A percentile compares a stretch with the other conserved stretches of the same genome.
Evolutionary conservation across 2,329 filamentous ascomycete species (phyloP).

Genomic region (Aspergillus sergii): DNA sequence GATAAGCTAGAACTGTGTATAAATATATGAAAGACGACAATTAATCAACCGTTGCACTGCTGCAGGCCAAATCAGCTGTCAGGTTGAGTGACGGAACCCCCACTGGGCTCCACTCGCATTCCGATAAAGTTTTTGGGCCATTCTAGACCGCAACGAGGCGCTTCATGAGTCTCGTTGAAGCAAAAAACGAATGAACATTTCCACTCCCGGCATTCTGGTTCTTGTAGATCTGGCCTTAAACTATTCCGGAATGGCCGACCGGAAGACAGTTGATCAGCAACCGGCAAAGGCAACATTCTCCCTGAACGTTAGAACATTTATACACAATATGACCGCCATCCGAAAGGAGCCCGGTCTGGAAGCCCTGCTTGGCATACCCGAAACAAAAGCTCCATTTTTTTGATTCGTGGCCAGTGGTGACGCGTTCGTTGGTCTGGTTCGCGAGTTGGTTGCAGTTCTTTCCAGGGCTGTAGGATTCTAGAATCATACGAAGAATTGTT

Average conservation of each 20-base stretch:
- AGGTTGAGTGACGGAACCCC: background rate
- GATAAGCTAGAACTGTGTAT: no score
- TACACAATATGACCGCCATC: background rate
- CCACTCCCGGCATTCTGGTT: background rate
- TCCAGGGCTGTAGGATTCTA: background rate
- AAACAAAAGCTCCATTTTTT: background rate
- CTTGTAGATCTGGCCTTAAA: background rate
- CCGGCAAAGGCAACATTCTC: no score
- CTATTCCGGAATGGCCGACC: background rate
- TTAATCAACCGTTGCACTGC: background rate
- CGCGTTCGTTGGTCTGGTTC: background rate
- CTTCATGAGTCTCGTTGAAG: background rate
- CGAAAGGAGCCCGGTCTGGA: background rate
- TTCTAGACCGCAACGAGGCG: conserved; percentile 2
- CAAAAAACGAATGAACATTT: background rate
- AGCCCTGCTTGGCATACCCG: background rate
- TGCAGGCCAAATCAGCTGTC: background rate
- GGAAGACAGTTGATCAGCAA: background rate
- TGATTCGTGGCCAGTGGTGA: background rate
- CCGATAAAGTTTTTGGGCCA: conserved; percentile 11
- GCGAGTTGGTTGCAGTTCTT: background rate
- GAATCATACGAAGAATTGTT: background rate
- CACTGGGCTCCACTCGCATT: background rate
- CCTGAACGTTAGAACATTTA: background rate
- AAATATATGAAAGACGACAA: background rate